phyloP scores from a whole-genome alignment of 2,329 filamentous ascomycete genomes.

The Botrytis porri region DNA sequence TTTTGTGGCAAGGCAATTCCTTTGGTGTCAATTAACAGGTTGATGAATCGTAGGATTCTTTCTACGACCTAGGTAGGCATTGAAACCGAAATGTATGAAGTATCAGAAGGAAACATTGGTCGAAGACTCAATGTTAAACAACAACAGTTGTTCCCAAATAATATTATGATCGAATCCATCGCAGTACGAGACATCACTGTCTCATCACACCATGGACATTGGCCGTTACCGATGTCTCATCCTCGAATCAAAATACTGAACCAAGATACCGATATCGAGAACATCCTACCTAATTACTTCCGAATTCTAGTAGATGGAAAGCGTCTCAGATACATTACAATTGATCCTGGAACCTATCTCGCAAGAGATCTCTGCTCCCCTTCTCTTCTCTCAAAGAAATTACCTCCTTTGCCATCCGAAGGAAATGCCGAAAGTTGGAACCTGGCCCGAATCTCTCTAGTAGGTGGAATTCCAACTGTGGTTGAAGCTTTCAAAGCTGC shows the following conservation, averaged over 20 bases:
- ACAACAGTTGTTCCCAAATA: neutral
- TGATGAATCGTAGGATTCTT: neutral
- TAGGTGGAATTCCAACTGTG: slow-evolving; percentile 34
- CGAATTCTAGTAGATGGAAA: slow-evolving; percentile 23
- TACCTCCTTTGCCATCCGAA: slow-evolving; percentile 42
- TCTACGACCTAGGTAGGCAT: neutral
- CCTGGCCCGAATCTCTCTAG: slow-evolving; percentile 38
- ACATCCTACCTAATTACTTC: slow-evolving; percentile 21
- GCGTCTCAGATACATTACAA: slow-evolving; percentile 43
- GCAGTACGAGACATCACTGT: neutral
- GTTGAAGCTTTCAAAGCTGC: slow-evolving; percentile 28
- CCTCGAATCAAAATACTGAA: slow-evolving; percentile 16
- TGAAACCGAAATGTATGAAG: neutral
- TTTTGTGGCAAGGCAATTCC: neutral
- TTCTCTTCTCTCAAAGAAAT: slow-evolving; percentile 36
- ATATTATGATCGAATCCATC: neutral
- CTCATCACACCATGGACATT: neutral
- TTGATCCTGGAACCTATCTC: slow-evolving; percentile 39
- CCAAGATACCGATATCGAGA: slow-evolving; percentile 23
- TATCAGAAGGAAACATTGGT: neutral
- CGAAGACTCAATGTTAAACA: neutral
- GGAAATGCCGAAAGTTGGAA: slow-evolving; percentile 40
- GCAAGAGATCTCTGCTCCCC: slow-evolving; percentile 39
- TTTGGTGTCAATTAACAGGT: neutral
- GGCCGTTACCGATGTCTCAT: neutral